Evolutionary conservation across 2,329 filamentous ascomycete species (phyloP).

Genomic region (Ascomycota sp.): DNA sequence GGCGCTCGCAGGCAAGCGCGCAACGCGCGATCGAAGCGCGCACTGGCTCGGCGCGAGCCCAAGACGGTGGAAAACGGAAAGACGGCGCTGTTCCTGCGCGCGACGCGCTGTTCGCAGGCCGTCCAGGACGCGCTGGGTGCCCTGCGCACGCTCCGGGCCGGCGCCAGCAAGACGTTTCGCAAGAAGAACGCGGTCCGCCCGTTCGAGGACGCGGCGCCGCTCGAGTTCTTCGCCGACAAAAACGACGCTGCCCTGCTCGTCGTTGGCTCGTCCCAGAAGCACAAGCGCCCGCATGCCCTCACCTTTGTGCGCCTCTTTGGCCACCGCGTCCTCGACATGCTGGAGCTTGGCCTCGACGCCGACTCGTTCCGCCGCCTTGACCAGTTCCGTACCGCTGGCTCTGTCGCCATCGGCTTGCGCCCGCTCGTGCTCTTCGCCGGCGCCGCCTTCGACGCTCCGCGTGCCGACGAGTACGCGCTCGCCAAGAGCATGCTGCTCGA

Average conservation of each 20-base stretch:
- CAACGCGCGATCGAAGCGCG: slow-evolving; percentile 77
- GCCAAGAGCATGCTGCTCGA: slow-evolving; percentile 75
- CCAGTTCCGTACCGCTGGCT: slow-evolving; percentile 57
- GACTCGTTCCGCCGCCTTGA: slow-evolving; percentile 45
- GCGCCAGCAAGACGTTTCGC: slow-evolving; percentile 72
- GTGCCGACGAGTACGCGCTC: slow-evolving; percentile 57
- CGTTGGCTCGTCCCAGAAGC: slow-evolving; percentile 69
- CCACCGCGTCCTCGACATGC: slow-evolving; percentile 80
- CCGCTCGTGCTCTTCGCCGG: slow-evolving; percentile 85
- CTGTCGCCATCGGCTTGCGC: slow-evolving; percentile 61
- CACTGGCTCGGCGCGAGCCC: slow-evolving; percentile 77
- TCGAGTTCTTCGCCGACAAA: slow-evolving; percentile 92
- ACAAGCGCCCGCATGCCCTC: slow-evolving; percentile 83
- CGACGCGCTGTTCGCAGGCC: slow-evolving; percentile 63
- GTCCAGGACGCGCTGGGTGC: slow-evolving; percentile 69
- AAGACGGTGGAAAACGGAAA: slow-evolving; percentile 80
- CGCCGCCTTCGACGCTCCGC: slow-evolving; percentile 64
- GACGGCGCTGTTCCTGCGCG: slow-evolving; percentile 70
- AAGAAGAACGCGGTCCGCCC: slow-evolving; percentile 95
- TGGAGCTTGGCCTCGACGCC: slow-evolving; percentile 66
- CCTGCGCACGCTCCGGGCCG: slow-evolving; percentile 61
- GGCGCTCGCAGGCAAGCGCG: slow-evolving; percentile 31
- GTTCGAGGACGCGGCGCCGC: slow-evolving; percentile 68
- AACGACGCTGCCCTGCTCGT: slow-evolving; percentile 77
- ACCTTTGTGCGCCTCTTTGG: slow-evolving; percentile 67